These are phyloP conservation scores for Syzygium oleosum DNA, from an alignment of 345 rosid genomes.

Conservation along the genomic window DNA sequence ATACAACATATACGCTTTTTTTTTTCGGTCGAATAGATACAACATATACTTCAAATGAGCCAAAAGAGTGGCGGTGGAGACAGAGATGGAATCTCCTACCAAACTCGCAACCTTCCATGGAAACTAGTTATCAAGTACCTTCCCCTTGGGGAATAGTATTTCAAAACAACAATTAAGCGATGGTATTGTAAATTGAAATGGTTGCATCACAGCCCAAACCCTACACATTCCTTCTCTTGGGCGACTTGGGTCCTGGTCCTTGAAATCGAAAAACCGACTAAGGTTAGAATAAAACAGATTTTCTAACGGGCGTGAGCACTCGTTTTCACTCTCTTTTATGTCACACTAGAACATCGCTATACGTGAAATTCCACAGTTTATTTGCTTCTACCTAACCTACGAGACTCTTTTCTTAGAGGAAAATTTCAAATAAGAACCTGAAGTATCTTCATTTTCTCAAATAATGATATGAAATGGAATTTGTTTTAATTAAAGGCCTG, in stretches of 20 bases:
- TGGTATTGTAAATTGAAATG: neutral
- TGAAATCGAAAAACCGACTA: neutral
- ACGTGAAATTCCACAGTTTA: neutral
- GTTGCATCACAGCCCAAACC: neutral
- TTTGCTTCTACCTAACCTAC: neutral
- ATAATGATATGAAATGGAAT: no score
- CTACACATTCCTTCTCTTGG: neutral
- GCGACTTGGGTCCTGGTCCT: neutral
- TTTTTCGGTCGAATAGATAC: no score
- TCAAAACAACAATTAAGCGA: neutral
- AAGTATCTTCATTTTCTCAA: no score
- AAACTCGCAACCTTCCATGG: neutral
- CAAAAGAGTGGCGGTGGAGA: neutral
- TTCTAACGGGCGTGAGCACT: neutral
- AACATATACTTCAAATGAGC: neutral
- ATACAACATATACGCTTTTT: neutral
- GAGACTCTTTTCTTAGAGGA: no score
- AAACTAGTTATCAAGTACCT: neutral
- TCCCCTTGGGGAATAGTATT: neutral
- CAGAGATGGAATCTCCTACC: neutral
- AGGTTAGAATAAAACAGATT: neutral
- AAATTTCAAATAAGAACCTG: no score
- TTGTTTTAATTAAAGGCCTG: no score
- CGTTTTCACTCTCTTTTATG: neutral
- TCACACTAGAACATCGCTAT: neutral